These are phyloP conservation scores for Yarrowia sp. DNA, from an alignment of 805 yeast species.

Conservation along the genomic window DNA sequence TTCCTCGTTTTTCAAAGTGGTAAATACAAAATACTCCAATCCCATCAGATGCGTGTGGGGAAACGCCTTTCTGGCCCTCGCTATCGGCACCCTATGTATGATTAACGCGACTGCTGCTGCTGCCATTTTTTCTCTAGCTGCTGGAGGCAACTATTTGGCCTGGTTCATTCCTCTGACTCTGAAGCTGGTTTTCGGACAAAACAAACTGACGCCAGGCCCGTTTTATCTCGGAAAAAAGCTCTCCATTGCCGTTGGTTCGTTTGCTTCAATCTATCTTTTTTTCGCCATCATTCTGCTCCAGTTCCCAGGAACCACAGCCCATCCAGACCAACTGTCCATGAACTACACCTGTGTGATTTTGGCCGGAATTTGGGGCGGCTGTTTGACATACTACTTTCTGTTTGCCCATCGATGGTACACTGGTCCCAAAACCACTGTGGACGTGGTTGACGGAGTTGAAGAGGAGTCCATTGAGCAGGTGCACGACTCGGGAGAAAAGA, in stretches of 20 bases:
- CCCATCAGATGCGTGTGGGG: constrained; percentile 65
- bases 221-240: constrained; percentile 55
- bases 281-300: constrained; percentile 55
- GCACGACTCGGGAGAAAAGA: neutral
- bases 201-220: constrained; percentile 58
- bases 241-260: constrained; percentile 46
- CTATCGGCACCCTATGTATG: constrained; percentile 57
- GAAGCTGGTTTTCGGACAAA: constrained; percentile 48
- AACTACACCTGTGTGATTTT: constrained; percentile 65
- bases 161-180: constrained; percentile 62
- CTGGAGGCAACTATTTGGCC: constrained; percentile 60
- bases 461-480: neutral
- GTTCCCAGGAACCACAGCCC: constrained; percentile 50
- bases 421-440: constrained; percentile 46
- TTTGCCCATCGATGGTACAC: constrained; percentile 53
- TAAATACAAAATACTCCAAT: constrained; percentile 51
- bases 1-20: constrained; percentile 52
- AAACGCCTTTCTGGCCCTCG: constrained; percentile 46
- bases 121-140: constrained; percentile 61
- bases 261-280: constrained; percentile 48
- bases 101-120: constrained; percentile 58
- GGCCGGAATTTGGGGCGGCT: constrained; percentile 55
- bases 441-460: neutral
- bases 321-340: constrained; percentile 46
- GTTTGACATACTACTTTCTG: constrained; percentile 49